phyloP scores from a whole-genome alignment of 2,329 filamentous ascomycete genomes.

The Metarhizium sp. region DNA sequence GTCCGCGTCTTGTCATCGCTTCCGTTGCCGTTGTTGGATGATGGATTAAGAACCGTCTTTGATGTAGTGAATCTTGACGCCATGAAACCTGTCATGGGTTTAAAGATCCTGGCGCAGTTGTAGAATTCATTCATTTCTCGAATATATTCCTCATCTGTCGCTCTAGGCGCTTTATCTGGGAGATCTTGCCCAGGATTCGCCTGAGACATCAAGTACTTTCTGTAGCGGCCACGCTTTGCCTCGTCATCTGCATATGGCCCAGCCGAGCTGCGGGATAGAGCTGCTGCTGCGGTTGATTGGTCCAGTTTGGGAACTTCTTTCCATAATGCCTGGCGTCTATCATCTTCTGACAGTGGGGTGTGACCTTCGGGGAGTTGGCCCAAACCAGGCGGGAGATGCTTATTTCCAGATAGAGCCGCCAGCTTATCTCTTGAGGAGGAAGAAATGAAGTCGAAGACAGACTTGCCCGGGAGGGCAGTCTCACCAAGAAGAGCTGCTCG shows the following conservation, averaged over 20 bases:
- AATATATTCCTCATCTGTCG: conserved; percentile 63
- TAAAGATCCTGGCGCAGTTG: conserved; percentile 63
- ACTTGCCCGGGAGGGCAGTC: conserved; percentile 71
- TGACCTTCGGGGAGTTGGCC: conserved; percentile 64
- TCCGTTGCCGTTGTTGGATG: conserved; percentile 6
- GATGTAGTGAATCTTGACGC: conserved; percentile 83
- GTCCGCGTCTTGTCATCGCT: conserved; percentile 7
- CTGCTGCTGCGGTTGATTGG: conserved; percentile 57
- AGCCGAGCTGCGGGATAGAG: conserved; percentile 53
- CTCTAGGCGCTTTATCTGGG: conserved; percentile 34
- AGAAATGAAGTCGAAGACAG: conserved; percentile 88
- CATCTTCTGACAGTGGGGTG: conserved; percentile 48
- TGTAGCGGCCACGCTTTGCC: conserved; percentile 70
- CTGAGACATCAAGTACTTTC: conserved; percentile 68
- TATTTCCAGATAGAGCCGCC: conserved; percentile 63
- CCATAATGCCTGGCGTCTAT: conserved; percentile 49
- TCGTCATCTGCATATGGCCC: conserved; percentile 78
- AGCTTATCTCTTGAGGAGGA: conserved; percentile 68
- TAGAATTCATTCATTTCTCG: conserved; percentile 71
- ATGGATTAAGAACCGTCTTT: conserved; percentile 31
- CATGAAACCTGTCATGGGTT: conserved; percentile 86
- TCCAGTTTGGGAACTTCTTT: conserved; percentile 55
- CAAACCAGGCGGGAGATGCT: conserved; percentile 65
- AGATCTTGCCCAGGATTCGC: conserved; percentile 36
- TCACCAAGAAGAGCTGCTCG: conserved; percentile 78